A percentile compares a stretch with the other conserved stretches of the same genome.
Conservation (phyloP, 352 stramenopile species). For the Pythium insidiosum region DNA sequence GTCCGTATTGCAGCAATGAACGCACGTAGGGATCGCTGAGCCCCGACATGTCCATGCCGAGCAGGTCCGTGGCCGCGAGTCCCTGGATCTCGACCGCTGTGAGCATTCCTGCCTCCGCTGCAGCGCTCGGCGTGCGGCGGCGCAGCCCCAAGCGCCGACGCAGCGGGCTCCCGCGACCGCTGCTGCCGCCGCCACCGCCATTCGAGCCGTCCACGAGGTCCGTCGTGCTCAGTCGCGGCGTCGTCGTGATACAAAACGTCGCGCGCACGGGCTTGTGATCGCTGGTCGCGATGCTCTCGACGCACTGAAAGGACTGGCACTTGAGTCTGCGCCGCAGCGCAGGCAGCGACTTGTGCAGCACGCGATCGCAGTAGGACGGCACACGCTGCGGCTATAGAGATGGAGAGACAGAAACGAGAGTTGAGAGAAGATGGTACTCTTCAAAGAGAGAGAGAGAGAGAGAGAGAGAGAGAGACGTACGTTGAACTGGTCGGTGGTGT, state of each 20-base stretch:
- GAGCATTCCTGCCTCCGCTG: too few relatives aligned
- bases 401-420: not conserved
- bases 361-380: constrained; percentile 79
- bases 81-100: constrained; percentile 58
- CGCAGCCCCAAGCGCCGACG: too few relatives aligned
- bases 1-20: too few relatives aligned
- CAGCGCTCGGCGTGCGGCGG: constrained; percentile 22
- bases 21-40: constrained; percentile 72
- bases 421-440: too few relatives aligned
- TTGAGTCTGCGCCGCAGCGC: constrained; percentile 43
- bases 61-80: constrained; percentile 42
- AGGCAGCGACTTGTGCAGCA: constrained; percentile 77
- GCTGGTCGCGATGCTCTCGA: constrained; percentile 62
- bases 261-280: constrained; percentile 80
- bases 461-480: constrained; percentile 7
- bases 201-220: constrained; percentile 11
- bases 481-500: constrained; percentile 35
- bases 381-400: constrained; percentile 46
- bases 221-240: constrained; percentile 12
- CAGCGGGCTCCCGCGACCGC: too few relatives aligned
- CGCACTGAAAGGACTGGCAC: constrained; percentile 43
- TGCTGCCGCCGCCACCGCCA: constrained; percentile 6
- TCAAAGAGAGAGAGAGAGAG: not conserved
- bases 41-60: constrained; percentile 70
- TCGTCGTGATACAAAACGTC: constrained; percentile 38